Conservation (phyloP, 495 filamentous ascomycete genomes). For the Thermochaetoides thermophila region DNA sequence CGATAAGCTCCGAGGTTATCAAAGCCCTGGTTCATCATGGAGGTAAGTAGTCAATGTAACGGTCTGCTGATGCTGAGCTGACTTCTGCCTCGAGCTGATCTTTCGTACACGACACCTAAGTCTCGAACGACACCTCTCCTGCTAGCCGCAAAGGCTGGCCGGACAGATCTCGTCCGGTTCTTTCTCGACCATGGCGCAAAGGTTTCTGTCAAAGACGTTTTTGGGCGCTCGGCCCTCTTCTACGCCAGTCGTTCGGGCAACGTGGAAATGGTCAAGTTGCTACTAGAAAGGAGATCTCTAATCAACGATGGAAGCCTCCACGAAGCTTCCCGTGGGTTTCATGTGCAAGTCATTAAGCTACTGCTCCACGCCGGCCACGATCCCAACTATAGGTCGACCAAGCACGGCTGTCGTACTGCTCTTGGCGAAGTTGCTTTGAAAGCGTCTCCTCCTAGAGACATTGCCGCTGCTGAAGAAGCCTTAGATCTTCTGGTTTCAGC, state of each 20-base stretch:
- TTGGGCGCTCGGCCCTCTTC: constrained; percentile 26
- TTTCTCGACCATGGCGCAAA: constrained; percentile 24
- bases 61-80: neutral
- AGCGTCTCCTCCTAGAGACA: constrained; percentile 15
- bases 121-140: constrained; percentile 26
- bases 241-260: constrained; percentile 19
- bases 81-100: constrained; percentile 16
- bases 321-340: constrained; percentile 26
- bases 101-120: constrained; percentile 22
- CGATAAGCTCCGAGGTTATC: constrained; percentile 21
- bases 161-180: constrained; percentile 21
- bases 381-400: constrained; percentile 24
- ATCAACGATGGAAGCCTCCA: constrained; percentile 31
- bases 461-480: constrained; percentile 16
- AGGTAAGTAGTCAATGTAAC: constrained; percentile 13
- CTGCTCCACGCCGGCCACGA: constrained; percentile 27
- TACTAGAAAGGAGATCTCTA: constrained; percentile 8
- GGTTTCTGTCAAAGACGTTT: constrained; percentile 21
- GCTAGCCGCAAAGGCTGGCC: constrained; percentile 21
- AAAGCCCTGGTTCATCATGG: constrained; percentile 23
- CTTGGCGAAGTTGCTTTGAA: constrained; percentile 29
- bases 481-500: constrained; percentile 23
- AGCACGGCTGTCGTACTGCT: constrained; percentile 27
- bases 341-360: constrained; percentile 21
- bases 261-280: constrained; percentile 7